Evolutionary conservation across 345 rosid species (phyloP).

Genomic region (Nephelium lappaceum): DNA sequence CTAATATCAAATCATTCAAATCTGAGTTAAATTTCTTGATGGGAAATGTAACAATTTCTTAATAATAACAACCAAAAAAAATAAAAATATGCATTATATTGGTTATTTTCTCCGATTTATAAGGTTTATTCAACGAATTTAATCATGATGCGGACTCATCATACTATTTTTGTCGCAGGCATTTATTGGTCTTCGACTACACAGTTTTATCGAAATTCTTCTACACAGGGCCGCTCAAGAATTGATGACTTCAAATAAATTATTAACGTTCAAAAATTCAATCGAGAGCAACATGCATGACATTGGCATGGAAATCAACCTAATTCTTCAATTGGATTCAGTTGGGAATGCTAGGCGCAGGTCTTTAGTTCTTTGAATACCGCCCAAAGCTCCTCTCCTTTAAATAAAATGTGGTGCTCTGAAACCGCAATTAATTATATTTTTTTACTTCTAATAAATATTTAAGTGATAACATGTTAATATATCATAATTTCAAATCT

Average conservation of each 20-base stretch:
- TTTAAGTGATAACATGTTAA: no score
- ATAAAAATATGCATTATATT: not conserved
- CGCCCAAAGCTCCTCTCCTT: no score
- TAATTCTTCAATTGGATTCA: not conserved
- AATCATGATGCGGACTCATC: not conserved
- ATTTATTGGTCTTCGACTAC: not conserved
- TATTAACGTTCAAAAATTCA: not conserved
- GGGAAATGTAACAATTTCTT: not conserved
- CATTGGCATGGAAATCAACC: not conserved
- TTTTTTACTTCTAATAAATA: no score
- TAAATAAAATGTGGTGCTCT: no score
- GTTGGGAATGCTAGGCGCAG: not conserved
- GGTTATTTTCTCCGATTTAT: not conserved
- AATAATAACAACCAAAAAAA: not conserved
- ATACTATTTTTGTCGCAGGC: not conserved
- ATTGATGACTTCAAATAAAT: not conserved
- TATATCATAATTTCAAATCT: no score
- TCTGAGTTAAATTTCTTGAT: constrained; percentile 2
- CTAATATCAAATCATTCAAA: not conserved
- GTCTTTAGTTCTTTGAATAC: no score
- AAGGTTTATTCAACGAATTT: not conserved
- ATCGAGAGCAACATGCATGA: not conserved
- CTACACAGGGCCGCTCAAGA: not conserved
- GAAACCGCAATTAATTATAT: no score
- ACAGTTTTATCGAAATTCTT: not conserved